Conservation (phyloP, 1,284 basidiomycete genomes). For the Boletellus deceptivus region DNA sequence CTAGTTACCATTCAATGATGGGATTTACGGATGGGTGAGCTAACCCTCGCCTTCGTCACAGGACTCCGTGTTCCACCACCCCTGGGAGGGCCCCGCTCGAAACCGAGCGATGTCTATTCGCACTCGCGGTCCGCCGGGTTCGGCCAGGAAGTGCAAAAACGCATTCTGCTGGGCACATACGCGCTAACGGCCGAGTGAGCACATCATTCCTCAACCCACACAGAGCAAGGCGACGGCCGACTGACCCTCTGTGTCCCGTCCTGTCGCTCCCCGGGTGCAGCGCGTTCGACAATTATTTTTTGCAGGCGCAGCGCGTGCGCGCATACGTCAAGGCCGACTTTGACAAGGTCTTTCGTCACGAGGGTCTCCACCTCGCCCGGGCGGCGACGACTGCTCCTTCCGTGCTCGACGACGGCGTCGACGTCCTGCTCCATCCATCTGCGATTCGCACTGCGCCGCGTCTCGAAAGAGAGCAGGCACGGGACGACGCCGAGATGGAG, state of each 20-base stretch:
- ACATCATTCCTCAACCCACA: not conserved
- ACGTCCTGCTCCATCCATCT: slow-evolving; percentile 85
- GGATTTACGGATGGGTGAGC: too few relatives aligned
- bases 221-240: not conserved
- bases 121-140: slow-evolving; percentile 67
- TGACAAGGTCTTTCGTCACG: slow-evolving; percentile 60
- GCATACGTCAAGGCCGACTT: slow-evolving; percentile 75
- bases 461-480: slow-evolving; percentile 32
- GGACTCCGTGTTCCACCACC: slow-evolving; percentile 49
- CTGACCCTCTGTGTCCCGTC: not conserved
- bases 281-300: slow-evolving; percentile 95
- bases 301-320: slow-evolving; percentile 86
- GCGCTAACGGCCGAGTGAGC: slow-evolving; percentile 87
- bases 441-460: slow-evolving; percentile 76
- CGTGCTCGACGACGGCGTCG: slow-evolving; percentile 47
- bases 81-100: slow-evolving; percentile 42
- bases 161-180: slow-evolving; percentile 91
- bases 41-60: slow-evolving; percentile 21
- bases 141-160: slow-evolving; percentile 82
- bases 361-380: slow-evolving; percentile 47
- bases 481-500: not conserved
- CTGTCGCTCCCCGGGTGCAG: slow-evolving; percentile 37
- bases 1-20: too few relatives aligned
- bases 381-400: not conserved
- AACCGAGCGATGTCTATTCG: slow-evolving; percentile 53